phyloP scores from a whole-genome alignment of 2,329 filamentous ascomycete species.

The Tothia fuscella region DNA sequence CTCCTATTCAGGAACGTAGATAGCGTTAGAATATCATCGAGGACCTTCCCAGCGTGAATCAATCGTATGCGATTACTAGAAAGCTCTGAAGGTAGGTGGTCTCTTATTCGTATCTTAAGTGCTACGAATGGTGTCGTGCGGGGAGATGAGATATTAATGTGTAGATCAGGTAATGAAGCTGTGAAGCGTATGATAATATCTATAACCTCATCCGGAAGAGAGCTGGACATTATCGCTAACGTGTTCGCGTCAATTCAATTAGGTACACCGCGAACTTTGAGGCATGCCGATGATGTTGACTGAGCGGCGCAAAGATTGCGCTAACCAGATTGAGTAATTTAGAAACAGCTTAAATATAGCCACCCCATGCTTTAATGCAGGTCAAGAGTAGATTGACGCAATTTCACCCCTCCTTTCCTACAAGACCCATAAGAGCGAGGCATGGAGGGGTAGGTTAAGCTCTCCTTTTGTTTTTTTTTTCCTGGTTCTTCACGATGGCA shows the following conservation, averaged over 20 bases:
- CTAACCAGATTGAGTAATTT: no score
- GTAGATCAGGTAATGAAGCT: slow-evolving; percentile 68
- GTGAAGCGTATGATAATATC: slow-evolving; percentile 86
- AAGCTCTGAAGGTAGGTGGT: slow-evolving; percentile 50
- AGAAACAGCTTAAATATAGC: no score
- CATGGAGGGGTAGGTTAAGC: no score
- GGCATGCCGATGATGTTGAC: no score
- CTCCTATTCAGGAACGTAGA: slow-evolving; percentile 43
- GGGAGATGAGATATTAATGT: slow-evolving; percentile 61
- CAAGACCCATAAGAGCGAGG: no score
- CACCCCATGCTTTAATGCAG: no score
- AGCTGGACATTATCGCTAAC: background rate
- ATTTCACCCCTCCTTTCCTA: no score
- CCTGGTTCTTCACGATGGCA: slow-evolving; percentile 42
- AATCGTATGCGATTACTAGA: slow-evolving; percentile 66
- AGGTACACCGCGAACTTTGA: no score
- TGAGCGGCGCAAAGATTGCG: no score
- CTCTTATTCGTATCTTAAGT: slow-evolving; percentile 72
- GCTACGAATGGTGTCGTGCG: slow-evolving; percentile 59
- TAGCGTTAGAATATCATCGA: slow-evolving; percentile 61
- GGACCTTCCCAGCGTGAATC: slow-evolving; percentile 79
- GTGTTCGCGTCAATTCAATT: no score
- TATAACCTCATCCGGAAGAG: slow-evolving; percentile 35
- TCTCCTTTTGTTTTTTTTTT: no score
- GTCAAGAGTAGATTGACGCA: no score